Percentiles rank a stretch among this genome's conserved stretches.
Evolutionary conservation across 2,329 filamentous ascomycete species (phyloP).

Genomic region (Polytolypa hystricis): DNA sequence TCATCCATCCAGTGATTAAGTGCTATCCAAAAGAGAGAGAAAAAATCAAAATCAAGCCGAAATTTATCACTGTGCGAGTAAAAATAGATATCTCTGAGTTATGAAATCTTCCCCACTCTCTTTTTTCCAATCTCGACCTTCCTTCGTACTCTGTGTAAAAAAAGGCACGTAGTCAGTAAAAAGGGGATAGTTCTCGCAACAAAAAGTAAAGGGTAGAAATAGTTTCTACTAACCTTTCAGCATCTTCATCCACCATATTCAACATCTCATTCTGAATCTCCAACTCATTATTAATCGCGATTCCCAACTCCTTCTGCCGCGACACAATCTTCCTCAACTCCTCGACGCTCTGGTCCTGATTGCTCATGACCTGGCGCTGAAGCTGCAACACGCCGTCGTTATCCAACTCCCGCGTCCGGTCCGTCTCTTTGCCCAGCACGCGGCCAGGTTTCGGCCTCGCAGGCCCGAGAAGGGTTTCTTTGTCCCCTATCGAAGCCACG

Average conservation of each 20-base stretch:
- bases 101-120: conserved; percentile 37
- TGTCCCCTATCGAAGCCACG: conserved; percentile 37
- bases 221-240: conserved; percentile 32
- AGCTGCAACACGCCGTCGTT: conserved; percentile 54
- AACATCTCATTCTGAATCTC: conserved; percentile 51
- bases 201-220: conserved; percentile 5
- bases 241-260: conserved; percentile 48
- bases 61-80: no score
- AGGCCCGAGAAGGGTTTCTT: conserved; percentile 30
- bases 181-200: background rate
- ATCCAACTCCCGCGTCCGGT: conserved; percentile 50
- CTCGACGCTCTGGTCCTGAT: conserved; percentile 51
- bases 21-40: no score
- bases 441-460: conserved; percentile 34
- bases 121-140: conserved; percentile 40
- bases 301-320: conserved; percentile 51
- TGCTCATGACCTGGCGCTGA: conserved; percentile 50
- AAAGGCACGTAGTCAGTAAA: background rate
- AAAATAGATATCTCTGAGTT: no score
- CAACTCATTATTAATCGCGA: conserved; percentile 52
- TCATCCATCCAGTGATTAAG: no score
- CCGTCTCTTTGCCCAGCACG: conserved; percentile 46
- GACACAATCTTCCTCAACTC: conserved; percentile 48
- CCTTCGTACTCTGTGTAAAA: conserved; percentile 24
- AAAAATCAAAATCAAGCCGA: no score